Base-by-base conservation (phyloP, 106 monocot species). In the Acorus gramineus region DNA sequence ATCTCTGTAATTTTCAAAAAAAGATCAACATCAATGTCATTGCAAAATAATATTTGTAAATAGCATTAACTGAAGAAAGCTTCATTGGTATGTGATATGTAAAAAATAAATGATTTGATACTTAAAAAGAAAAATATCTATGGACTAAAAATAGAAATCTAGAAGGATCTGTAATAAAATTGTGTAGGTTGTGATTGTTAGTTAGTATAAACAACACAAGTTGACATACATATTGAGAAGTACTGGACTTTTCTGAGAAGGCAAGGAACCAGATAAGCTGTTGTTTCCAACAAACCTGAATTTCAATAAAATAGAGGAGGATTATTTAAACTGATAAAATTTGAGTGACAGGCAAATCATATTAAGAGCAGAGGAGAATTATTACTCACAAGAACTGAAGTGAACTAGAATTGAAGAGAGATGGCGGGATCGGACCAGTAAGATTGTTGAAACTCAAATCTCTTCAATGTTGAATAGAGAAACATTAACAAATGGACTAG, bases 251-350 rank as follows among this genome's bases (percentile, higher is more conserved):
- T 67, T 67, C 44, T 55, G 42, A 10, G 6, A 8, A 5, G 67
- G 67, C 43, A 67, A 47, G 5, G 55, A 7, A 47, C 67, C 67
- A 6, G 67, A 56, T 55, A 67, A 56, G 43, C 47, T 67, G 14
- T 67, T 67, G 56, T 67, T 57, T 7, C 56, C 67, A 47, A 67
- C 46, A 47, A 67, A 56, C 47, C 56, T 96, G 82, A 6, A 14
- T 42, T 14, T 52, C 28, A 47, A 67, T 28, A 10, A 42, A 70
- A 42, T 46, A 64, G 49, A 50, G 73, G 10, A 60, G 64, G 49
- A 13, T 2, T 43, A 55, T 10, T 53, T 9, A 48, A 1, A 50
- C 7, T 28, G 28, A 61, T 42, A 57, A 63, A 47, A 5, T 7
- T 6, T 46, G 42, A 10, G 42, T 47, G 4, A 14, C 42, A 13